A percentile compares a stretch with the other conserved stretches of the same genome.
phyloP scores from a whole-genome alignment of 306 rosid genomes.

The Lagenaria siceraria region DNA sequence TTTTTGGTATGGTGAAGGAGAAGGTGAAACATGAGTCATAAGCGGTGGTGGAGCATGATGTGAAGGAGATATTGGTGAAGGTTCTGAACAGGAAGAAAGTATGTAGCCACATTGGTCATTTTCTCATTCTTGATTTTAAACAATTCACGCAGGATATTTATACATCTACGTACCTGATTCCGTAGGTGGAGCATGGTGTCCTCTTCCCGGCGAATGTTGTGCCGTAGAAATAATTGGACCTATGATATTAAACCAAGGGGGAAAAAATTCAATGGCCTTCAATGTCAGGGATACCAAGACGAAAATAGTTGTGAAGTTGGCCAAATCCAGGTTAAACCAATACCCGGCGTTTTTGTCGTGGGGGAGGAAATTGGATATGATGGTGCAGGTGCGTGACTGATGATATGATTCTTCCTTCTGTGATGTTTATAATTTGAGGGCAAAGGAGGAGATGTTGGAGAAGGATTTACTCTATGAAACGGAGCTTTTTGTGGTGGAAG shows the following conservation, averaged over 20 bases:
- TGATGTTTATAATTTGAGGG: slow-evolving; percentile 31
- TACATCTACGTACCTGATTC: slow-evolving; percentile 34
- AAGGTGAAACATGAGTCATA: slow-evolving; percentile 34
- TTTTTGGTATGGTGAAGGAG: slow-evolving; percentile 47
- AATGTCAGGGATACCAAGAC: not conserved
- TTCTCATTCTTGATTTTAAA: slow-evolving; percentile 11
- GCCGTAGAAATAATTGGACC: slow-evolving; percentile 46
- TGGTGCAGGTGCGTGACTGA: slow-evolving; percentile 52
- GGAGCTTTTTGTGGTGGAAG: slow-evolving; percentile 37
- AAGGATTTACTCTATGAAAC: slow-evolving; percentile 17
- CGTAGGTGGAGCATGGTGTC: slow-evolving; percentile 44
- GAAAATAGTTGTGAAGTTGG: not conserved
- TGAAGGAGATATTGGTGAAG: slow-evolving; percentile 34
- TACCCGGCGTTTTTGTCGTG: slow-evolving; percentile 40
- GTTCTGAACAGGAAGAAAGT: slow-evolving; percentile 19
- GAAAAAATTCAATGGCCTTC: not conserved
- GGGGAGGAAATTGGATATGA: slow-evolving; percentile 43
- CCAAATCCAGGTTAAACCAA: slow-evolving; percentile 6
- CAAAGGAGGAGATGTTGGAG: slow-evolving; percentile 41
- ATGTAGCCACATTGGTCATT: not conserved
- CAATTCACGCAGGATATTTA: slow-evolving; percentile 7
- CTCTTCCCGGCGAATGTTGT: slow-evolving; percentile 17
- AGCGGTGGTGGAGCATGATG: slow-evolving; percentile 25
- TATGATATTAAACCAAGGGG: slow-evolving; percentile 7
- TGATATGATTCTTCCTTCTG: slow-evolving; percentile 29